These are phyloP conservation scores for Stachybotrys echinatus DNA, from an alignment of 2,329 filamentous ascomycete species.

Conservation along the genomic window DNA sequence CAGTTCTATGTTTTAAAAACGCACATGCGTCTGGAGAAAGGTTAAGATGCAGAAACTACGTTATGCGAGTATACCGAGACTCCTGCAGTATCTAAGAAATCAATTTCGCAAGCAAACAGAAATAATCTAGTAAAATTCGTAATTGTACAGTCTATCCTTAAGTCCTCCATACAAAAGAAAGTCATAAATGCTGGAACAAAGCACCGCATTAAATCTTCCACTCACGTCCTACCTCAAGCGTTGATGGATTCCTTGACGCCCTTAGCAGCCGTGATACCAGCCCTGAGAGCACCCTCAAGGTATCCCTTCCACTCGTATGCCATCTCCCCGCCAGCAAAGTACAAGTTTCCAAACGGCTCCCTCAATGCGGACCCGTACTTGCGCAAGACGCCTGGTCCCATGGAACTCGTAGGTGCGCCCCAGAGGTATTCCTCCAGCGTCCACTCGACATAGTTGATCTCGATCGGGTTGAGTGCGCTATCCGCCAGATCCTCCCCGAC, in stretches of 20 bases:
- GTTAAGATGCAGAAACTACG: too few relatives aligned
- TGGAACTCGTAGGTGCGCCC: slow-evolving; percentile 8
- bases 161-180: too few relatives aligned
- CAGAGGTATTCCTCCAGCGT: slow-evolving; percentile 11
- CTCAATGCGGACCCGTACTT: slow-evolving; percentile 17
- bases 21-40: too few relatives aligned
- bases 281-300: slow-evolving; percentile 16
- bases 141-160: too few relatives aligned
- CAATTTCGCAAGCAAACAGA: too few relatives aligned
- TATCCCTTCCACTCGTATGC: slow-evolving; percentile 18
- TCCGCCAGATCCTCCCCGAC: slow-evolving; percentile 7
- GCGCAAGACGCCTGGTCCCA: neutral
- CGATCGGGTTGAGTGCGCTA: slow-evolving; percentile 5
- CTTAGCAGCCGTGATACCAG: slow-evolving; percentile 11
- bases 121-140: too few relatives aligned
- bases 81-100: too few relatives aligned
- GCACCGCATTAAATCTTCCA: too few relatives aligned
- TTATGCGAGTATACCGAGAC: too few relatives aligned
- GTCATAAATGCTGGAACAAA: too few relatives aligned
- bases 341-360: slow-evolving; percentile 15
- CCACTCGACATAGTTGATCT: slow-evolving; percentile 11
- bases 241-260: slow-evolving; percentile 12
- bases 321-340: slow-evolving; percentile 18
- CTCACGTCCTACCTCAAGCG: too few relatives aligned
- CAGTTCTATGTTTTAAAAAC: too few relatives aligned